phyloP scores from a whole-genome alignment of 768 basidiomycete species.

The Hericium erinaceus region DNA sequence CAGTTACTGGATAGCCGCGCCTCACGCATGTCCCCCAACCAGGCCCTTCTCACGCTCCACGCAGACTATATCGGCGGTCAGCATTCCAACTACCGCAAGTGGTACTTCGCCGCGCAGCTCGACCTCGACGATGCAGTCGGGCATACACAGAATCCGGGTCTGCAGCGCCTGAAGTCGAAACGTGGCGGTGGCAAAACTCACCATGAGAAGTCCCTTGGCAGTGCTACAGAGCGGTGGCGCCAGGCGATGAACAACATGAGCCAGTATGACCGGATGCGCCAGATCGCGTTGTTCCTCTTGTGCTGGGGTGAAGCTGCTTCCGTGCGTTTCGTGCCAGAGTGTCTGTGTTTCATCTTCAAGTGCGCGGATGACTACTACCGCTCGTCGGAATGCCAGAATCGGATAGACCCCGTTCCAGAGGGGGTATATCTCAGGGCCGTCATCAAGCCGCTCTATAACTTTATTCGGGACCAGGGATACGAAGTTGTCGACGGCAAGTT shows the following conservation, averaged over 20 bases:
- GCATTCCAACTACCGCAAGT: constrained; percentile 98
- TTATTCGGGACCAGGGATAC: constrained; percentile 96
- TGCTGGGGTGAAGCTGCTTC: constrained; percentile 99
- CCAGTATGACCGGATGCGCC: constrained; percentile 92
- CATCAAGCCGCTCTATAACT: constrained; percentile 89
- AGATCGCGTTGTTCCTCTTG: constrained; percentile 90
- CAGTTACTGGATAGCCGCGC: constrained; percentile 93
- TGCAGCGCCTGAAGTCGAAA: constrained; percentile 69
- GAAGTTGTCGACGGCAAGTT: constrained; percentile 95
- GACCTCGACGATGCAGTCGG: constrained; percentile 98
- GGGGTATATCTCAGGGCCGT: constrained; percentile 90
- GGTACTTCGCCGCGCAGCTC: constrained; percentile 99
- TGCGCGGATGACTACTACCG: constrained; percentile 99
- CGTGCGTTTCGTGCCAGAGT: constrained; percentile 93
- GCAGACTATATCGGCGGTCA: constrained; percentile 99
- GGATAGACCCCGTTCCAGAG: constrained; percentile 87
- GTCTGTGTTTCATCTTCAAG: constrained; percentile 99
- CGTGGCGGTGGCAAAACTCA: constrained; percentile 45
- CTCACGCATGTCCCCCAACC: constrained; percentile 94
- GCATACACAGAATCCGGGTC: constrained; percentile 82
- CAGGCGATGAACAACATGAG: constrained; percentile 99
- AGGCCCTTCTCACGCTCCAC: constrained; percentile 90
- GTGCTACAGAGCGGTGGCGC: constrained; percentile 87
- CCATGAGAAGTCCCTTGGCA: constrained; percentile 59
- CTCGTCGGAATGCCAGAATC: constrained; percentile 92